A percentile compares a stretch with the other conserved stretches of the same genome.
phyloP scores from a whole-genome alignment of 176 grass and related monocot genomes.

The Aechmea fasciata region DNA sequence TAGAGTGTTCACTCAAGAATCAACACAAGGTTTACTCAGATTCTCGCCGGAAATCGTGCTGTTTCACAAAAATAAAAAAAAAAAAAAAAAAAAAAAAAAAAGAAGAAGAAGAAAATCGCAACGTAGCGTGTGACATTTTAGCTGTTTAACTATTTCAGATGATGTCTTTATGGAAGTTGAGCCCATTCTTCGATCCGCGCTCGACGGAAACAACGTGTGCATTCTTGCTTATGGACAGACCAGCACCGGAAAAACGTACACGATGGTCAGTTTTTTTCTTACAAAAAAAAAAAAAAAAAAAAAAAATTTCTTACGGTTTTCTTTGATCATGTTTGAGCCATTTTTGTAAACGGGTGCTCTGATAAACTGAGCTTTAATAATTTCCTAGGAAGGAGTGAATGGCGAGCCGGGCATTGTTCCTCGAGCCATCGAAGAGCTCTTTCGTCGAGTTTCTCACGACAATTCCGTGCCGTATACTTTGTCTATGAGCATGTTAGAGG shows the following conservation, averaged over 20 bases:
- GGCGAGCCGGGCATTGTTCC: slow-evolving; percentile 53
- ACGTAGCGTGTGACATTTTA: not conserved
- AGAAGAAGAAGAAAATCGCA: too few relatives aligned
- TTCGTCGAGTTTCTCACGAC: slow-evolving; percentile 59
- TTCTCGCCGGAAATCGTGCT: too few relatives aligned
- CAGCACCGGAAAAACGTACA: slow-evolving; percentile 74
- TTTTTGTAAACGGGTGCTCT: slow-evolving; percentile 2
- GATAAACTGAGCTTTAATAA: slow-evolving; percentile 6
- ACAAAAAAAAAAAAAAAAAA: not conserved
- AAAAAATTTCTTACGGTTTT: not conserved
- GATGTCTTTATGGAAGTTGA: slow-evolving; percentile 66
- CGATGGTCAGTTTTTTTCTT: slow-evolving; percentile 41
- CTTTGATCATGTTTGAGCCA: slow-evolving; percentile 10
- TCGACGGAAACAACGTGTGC: slow-evolving; percentile 80
- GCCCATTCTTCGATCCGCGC: slow-evolving; percentile 66
- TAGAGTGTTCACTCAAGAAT: slow-evolving; percentile 52
- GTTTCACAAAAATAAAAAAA: too few relatives aligned
- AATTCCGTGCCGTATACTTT: slow-evolving; percentile 46
- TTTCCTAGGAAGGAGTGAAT: slow-evolving; percentile 73
- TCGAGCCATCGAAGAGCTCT: slow-evolving; percentile 60
- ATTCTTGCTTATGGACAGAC: slow-evolving; percentile 76
- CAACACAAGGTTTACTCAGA: slow-evolving; percentile 56
- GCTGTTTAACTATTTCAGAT: slow-evolving; percentile 27
- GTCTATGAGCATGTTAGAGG: slow-evolving; percentile 86
- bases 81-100: too few relatives aligned